Percentiles rank a stretch among this genome's conserved stretches.
Conservation (phyloP, 1,284 basidiomycete species). For the Termitomyces sp. region DNA sequence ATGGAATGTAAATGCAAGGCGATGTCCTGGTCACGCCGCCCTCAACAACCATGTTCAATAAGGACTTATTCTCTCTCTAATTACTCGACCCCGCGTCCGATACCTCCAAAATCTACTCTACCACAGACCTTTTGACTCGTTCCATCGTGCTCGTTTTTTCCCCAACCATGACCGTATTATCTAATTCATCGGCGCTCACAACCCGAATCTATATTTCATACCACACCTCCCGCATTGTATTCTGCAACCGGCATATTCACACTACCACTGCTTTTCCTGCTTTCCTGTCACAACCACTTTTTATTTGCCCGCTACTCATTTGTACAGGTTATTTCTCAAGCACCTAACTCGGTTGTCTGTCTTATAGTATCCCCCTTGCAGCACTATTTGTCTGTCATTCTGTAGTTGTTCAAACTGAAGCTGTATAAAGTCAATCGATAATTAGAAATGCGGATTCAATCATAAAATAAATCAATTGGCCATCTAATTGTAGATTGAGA, state of each 20-base stretch:
- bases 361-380: slow-evolving; percentile 51
- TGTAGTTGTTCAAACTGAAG: slow-evolving; percentile 55
- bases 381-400: slow-evolving; percentile 58
- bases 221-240: slow-evolving; percentile 54
- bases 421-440: slow-evolving; percentile 43
- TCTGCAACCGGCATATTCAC: slow-evolving; percentile 57
- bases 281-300: slow-evolving; percentile 41
- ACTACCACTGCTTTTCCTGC: slow-evolving; percentile 28
- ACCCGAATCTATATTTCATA: slow-evolving; percentile 29
- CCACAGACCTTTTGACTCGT: slow-evolving; percentile 30
- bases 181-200: slow-evolving; percentile 17
- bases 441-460: slow-evolving; percentile 26
- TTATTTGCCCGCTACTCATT: slow-evolving; percentile 44
- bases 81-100: slow-evolving; percentile 22
- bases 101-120: slow-evolving; percentile 33
- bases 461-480: background rate
- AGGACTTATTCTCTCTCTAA: slow-evolving; percentile 23
- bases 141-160: slow-evolving; percentile 25
- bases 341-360: slow-evolving; percentile 47
- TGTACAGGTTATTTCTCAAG: slow-evolving; percentile 52
- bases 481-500: no score
- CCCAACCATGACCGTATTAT: slow-evolving; percentile 19
- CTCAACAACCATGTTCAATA: slow-evolving; percentile 12
- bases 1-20: slow-evolving; percentile 60
- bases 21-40: background rate